Evolutionary conservation across 139 green algal genomes (phyloP).

Genomic region (Picochlorum sp.): DNA sequence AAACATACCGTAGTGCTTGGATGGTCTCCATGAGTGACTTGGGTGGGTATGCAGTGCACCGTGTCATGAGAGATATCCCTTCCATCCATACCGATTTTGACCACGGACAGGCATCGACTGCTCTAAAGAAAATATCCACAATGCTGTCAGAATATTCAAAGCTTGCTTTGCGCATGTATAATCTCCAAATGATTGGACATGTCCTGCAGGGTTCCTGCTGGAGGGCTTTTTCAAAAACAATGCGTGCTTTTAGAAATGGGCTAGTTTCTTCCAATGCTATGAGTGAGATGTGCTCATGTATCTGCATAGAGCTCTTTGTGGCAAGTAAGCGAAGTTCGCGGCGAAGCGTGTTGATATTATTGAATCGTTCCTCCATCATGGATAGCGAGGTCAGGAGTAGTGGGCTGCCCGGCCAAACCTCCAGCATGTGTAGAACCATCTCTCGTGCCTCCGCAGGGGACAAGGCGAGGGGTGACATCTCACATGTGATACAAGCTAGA

Average conservation of each 20-base stretch:
- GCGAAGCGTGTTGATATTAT: background rate
- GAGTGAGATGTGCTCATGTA: background rate
- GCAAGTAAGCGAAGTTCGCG: background rate
- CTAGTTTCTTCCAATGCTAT: background rate
- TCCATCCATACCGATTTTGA: conserved; percentile 69
- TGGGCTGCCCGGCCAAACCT: background rate
- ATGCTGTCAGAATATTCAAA: background rate
- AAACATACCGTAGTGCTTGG: conserved; percentile 23
- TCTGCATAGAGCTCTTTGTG: background rate
- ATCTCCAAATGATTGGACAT: conserved; percentile 6
- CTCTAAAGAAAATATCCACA: conserved; percentile 54
- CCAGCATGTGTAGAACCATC: background rate
- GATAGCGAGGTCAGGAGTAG: background rate
- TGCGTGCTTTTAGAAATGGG: background rate
- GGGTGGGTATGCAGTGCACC: background rate
- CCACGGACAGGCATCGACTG: conserved; percentile 61
- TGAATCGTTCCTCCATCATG: background rate
- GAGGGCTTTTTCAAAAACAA: conserved; percentile 1
- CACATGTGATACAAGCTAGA: background rate
- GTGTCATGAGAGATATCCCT: conserved; percentile 41
- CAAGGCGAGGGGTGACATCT: background rate
- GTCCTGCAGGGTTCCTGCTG: background rate
- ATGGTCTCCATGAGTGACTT: conserved; percentile 46
- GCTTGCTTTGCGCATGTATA: conserved; percentile 3
- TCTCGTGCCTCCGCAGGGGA: background rate